phyloP scores from a whole-genome alignment of 306 rosid species.

The Datisca glomerata region DNA sequence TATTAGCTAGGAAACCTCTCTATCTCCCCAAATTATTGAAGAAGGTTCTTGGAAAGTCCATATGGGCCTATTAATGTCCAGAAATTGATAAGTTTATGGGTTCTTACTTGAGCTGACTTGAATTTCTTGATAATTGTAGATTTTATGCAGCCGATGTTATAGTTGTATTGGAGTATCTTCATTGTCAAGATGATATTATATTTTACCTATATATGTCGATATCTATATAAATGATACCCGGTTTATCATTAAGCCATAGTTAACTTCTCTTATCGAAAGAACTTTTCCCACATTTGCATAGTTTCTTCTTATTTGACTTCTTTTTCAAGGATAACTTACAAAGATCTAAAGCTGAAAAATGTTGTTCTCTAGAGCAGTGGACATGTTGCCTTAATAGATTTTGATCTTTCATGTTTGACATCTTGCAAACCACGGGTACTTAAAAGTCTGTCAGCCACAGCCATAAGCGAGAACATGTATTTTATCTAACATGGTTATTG shows the following conservation, averaged over 20 bases:
- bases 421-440: conserved; percentile 86
- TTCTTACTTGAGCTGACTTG: not conserved
- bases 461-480: conserved; percentile 22
- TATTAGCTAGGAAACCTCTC: too few relatives aligned
- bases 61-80: too few relatives aligned
- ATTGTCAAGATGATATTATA: conserved; percentile 95
- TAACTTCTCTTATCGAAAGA: not conserved
- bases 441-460: not conserved
- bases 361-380: conserved; percentile 72
- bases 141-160: conserved; percentile 86
- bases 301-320: not conserved
- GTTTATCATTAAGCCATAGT: too few relatives aligned
- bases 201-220: not conserved
- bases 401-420: conserved; percentile 87
- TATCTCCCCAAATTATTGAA: too few relatives aligned
- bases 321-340: conserved; percentile 69
- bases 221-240: too few relatives aligned
- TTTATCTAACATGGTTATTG: too few relatives aligned
- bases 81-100: too few relatives aligned
- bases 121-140: conserved; percentile 18
- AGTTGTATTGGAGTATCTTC: conserved; percentile 92
- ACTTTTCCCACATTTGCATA: not conserved
- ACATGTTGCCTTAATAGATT: conserved; percentile 75
- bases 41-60: too few relatives aligned
- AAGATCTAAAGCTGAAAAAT: conserved; percentile 95